phyloP scores from a whole-genome alignment of 2,329 filamentous ascomycete species.

The Zymoseptoria brevis region DNA sequence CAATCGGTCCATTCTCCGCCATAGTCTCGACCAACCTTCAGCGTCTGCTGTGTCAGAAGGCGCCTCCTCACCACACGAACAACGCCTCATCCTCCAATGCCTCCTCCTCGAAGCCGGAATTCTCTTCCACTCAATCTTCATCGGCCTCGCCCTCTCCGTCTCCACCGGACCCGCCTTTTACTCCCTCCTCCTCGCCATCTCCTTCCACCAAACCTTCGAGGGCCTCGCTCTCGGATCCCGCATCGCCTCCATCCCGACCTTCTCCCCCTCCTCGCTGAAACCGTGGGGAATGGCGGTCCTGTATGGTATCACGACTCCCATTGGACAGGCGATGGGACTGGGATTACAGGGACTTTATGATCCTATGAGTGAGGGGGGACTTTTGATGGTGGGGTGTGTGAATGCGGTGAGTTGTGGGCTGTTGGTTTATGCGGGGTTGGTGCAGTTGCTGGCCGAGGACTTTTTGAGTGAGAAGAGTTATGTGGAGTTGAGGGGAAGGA shows the following conservation, averaged over 20 bases:
- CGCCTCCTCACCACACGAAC: no score
- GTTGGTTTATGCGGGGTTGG: slow-evolving; percentile 43
- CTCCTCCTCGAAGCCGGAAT: slow-evolving; percentile 70
- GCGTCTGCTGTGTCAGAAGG: no score
- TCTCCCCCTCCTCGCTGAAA: slow-evolving; percentile 62
- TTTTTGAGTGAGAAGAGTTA: slow-evolving; percentile 58
- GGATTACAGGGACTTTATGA: slow-evolving; percentile 45
- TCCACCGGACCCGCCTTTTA: slow-evolving; percentile 58
- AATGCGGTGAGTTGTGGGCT: slow-evolving; percentile 43
- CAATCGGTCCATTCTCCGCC: not conserved
- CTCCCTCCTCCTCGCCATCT: slow-evolving; percentile 59
- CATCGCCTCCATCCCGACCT: slow-evolving; percentile 62
- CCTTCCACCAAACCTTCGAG: slow-evolving; percentile 64
- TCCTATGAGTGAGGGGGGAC: slow-evolving; percentile 39
- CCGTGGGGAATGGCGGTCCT: slow-evolving; percentile 64
- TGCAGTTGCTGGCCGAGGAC: slow-evolving; percentile 44
- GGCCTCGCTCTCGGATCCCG: slow-evolving; percentile 63
- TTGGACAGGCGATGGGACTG: slow-evolving; percentile 44
- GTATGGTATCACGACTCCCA: slow-evolving; percentile 51
- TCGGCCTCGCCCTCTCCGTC: slow-evolving; percentile 65
- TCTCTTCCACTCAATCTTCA: slow-evolving; percentile 70
- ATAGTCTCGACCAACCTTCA: no score
- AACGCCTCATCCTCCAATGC: slow-evolving; percentile 63
- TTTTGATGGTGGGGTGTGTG: slow-evolving; percentile 44
- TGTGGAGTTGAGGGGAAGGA: slow-evolving; percentile 48